Conservation (phyloP, 148 eudicot species). For the Pouteria glomerata region DNA sequence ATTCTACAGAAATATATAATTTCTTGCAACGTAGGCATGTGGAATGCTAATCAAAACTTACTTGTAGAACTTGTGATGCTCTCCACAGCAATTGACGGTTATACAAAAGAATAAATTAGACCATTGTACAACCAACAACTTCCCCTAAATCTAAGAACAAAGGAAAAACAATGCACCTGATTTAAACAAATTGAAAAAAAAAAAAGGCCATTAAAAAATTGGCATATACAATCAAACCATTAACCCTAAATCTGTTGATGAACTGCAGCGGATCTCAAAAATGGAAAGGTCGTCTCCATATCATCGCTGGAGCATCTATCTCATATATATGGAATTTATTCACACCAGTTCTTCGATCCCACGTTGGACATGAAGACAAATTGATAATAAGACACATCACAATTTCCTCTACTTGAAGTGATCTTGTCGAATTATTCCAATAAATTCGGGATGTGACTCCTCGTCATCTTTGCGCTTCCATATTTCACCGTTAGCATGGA, state of each 20-base stretch:
- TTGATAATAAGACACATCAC: not conserved
- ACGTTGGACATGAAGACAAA: not conserved
- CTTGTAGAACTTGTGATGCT: no score
- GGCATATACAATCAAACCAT: constrained; percentile 3
- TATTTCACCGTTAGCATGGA: constrained; percentile 57
- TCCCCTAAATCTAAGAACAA: not conserved
- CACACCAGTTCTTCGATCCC: not conserved
- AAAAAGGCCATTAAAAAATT: not conserved
- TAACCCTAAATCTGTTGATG: constrained; percentile 5
- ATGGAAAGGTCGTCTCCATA: not conserved
- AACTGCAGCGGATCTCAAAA: not conserved
- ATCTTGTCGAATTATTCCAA: constrained; percentile 44
- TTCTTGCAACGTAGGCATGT: no score
- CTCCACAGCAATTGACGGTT: no score
- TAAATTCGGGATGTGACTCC: constrained; percentile 40
- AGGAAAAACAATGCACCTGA: no score
- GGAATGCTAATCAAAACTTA: no score
- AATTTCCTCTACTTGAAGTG: constrained; percentile 37
- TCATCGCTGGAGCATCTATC: not conserved
- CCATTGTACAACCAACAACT: not conserved
- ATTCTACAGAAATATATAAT: no score
- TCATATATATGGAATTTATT: not conserved
- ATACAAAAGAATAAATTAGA: constrained; percentile 8
- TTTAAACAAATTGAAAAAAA: not conserved
- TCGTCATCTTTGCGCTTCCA: constrained; percentile 57